phyloP scores from a whole-genome alignment of 768 basidiomycete species.

The Kwoniella botswanensis region DNA sequence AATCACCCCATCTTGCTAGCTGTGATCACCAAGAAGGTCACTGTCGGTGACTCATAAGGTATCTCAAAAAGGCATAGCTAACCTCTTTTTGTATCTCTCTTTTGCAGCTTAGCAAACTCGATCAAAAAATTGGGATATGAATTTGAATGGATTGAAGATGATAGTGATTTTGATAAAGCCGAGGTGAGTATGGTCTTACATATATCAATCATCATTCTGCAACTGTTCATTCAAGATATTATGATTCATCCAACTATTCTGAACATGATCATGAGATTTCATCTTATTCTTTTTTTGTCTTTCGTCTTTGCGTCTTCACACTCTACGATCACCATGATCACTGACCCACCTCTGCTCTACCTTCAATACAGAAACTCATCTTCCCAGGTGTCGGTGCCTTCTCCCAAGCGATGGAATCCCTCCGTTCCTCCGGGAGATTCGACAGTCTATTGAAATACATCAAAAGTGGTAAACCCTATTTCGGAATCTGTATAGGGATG shows the following conservation, averaged over 20 bases:
- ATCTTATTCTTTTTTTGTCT: no score
- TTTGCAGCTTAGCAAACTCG: slow-evolving; percentile 82
- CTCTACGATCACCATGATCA: no score
- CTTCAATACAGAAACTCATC: slow-evolving; percentile 73
- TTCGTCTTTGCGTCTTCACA: no score
- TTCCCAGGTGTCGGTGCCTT: slow-evolving; percentile 98
- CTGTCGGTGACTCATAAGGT: no score
- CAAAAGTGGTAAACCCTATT: slow-evolving; percentile 85
- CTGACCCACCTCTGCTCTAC: background rate
- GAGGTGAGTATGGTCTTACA: slow-evolving; percentile 67
- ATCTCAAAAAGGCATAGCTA: background rate
- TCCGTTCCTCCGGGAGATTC: slow-evolving; percentile 73
- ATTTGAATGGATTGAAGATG: slow-evolving; percentile 84
- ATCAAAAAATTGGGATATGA: slow-evolving; percentile 79
- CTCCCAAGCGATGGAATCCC: slow-evolving; percentile 79
- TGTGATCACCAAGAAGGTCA: no score
- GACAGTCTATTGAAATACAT: slow-evolving; percentile 83
- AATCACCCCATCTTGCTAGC: no score
- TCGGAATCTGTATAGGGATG: slow-evolving; percentile 95
- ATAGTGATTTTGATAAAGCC: slow-evolving; percentile 82
- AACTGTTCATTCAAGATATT: no score
- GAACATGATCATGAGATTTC: no score
- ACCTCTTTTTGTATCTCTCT: background rate
- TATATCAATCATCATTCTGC: background rate
- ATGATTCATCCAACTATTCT: no score